Base-by-base conservation (phyloP, 768 basidiomycete species). In the Suillus clintonianus region DNA sequence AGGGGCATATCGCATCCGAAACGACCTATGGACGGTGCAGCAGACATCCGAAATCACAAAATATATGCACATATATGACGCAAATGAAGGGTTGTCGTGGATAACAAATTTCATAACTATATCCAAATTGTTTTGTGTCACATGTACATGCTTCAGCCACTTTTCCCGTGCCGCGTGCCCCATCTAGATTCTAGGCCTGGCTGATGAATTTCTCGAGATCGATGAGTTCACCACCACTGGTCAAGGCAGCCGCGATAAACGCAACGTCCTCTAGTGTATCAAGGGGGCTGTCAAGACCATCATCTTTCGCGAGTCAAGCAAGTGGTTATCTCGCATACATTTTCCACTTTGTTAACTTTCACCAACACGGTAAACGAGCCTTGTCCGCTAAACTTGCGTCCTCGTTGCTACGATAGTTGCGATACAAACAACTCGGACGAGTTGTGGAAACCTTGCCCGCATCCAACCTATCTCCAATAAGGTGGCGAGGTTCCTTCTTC, bases 161-260 rank as follows among this genome's bases (percentile, higher is more conserved):
- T 59, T 62, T 36, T 27, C 10, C n/a, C 27, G 27, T 30, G 32
- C 22, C 11, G 9, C n/a, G 39, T 11, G 32, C 14, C 17, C 14
- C 17, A 57, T 27, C 43, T 42, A 61, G 19, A 27, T 27, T 27
- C 27, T 27, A 27, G 27, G 51, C 45, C 7, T 59, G 56, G 17
- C 68, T 0, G 17, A 76, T 71, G 1, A 81, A 70, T 66, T 74
- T 79, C 59, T 72, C 70, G 55, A 94, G 76, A 73, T 90, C 85
- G 3, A 94, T 81, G 42, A 83, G 72, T 63, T 79, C 69, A 7
- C 91, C 91, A 22, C 83, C 76, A 67, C 89, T 89, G 42, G 83
- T 88, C 78, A 95, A 77, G 34, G 85, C 85, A 32, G 90, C 92
- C 77, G 95, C 82, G 64, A 96, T 89, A 69, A 94, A 80, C 34